A percentile compares a stretch with the other conserved stretches of the same genome.
These are phyloP conservation scores for Roridomyces roridus DNA, from an alignment of 768 basidiomycete species.

Conservation along the genomic window DNA sequence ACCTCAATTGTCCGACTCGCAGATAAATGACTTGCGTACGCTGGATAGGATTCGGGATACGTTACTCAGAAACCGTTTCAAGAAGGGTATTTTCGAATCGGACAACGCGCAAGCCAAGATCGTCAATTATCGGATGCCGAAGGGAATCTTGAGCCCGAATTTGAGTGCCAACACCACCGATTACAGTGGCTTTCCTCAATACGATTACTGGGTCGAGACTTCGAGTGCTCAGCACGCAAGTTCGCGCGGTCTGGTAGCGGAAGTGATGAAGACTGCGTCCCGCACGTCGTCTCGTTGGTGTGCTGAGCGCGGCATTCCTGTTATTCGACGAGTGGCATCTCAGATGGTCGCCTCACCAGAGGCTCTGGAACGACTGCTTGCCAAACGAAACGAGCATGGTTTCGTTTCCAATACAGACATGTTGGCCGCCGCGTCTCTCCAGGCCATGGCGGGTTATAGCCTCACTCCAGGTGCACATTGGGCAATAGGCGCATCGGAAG, in stretches of 20 bases:
- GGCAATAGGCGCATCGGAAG: slow-evolving; percentile 68
- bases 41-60: background rate
- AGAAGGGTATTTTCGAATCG: slow-evolving; percentile 30
- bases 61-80: slow-evolving; percentile 14
- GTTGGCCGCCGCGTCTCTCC: slow-evolving; percentile 37
- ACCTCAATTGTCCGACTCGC: background rate
- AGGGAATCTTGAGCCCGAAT: slow-evolving; percentile 36
- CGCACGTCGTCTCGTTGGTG: slow-evolving; percentile 78
- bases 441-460: slow-evolving; percentile 46
- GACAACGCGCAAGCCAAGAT: slow-evolving; percentile 34
- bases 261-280: slow-evolving; percentile 84
- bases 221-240: slow-evolving; percentile 38
- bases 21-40: slow-evolving; percentile 9
- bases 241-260: slow-evolving; percentile 67
- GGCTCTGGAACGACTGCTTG: slow-evolving; percentile 52
- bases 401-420: slow-evolving; percentile 46
- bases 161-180: slow-evolving; percentile 39
- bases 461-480: slow-evolving; percentile 69
- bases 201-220: slow-evolving; percentile 50
- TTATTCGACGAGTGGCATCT: slow-evolving; percentile 61
- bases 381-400: slow-evolving; percentile 51
- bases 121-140: slow-evolving; percentile 32
- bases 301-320: slow-evolving; percentile 61
- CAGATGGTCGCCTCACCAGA: slow-evolving; percentile 37
- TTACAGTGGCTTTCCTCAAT: slow-evolving; percentile 57